Evolutionary conservation across 1,139 yeast species (phyloP).

Genomic region (Lodderomyces theae): DNA sequence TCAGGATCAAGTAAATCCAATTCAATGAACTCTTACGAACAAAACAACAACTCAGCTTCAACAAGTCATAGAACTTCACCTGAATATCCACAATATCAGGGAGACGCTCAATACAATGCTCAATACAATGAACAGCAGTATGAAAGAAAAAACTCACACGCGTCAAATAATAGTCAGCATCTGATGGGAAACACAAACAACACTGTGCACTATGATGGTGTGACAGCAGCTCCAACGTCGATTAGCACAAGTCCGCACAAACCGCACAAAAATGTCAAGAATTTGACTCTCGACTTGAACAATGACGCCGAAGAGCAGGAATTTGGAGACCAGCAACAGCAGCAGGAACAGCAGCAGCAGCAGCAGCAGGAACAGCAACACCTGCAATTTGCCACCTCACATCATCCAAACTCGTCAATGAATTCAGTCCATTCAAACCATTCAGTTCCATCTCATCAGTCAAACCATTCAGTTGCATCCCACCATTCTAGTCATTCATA

Average conservation of each 20-base stretch:
- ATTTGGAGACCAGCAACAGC: neutral
- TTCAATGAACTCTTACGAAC: constrained; percentile 10
- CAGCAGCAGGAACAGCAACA: neutral
- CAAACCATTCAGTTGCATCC: neutral
- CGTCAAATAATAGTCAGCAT: neutral
- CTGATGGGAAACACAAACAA: neutral
- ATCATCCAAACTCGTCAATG: constrained; percentile 2
- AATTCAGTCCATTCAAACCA: constrained; percentile 5
- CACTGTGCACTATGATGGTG: neutral
- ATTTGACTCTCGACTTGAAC: constrained; percentile 28
- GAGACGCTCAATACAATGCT: neutral
- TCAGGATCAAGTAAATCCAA: constrained; percentile 11
- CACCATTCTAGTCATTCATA: neutral
- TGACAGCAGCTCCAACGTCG: neutral
- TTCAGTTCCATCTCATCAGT: constrained; percentile 2
- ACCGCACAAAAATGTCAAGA: constrained; percentile 27
- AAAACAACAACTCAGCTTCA: constrained; percentile 9
- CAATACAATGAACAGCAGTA: neutral
- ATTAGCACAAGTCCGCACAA: neutral
- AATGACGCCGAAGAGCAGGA: constrained; percentile 7
- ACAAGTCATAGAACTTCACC: constrained; percentile 8
- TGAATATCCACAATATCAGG: constrained; percentile 5
- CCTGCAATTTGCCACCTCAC: neutral
- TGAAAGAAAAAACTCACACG: constrained; percentile 1
- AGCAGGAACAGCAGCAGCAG: neutral